These are phyloP conservation scores for Cucurbita argyrosperma DNA, from an alignment of 306 rosid genomes.

Conservation along the genomic window DNA sequence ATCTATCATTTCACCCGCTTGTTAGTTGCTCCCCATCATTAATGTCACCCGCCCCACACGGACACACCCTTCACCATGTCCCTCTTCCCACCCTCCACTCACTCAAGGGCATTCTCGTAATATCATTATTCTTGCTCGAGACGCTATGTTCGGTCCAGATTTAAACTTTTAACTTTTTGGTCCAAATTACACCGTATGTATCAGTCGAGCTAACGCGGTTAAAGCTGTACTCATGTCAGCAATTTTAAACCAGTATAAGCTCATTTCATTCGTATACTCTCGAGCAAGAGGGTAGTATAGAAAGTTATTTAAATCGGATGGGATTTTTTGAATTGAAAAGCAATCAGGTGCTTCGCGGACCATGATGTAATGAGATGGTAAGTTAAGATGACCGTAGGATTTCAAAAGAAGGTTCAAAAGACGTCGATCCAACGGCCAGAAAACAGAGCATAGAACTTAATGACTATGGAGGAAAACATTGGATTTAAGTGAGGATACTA, in stretches of 20 bases:
- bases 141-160: no score
- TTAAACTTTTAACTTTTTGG: no score
- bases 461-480: not conserved
- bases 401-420: not conserved
- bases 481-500: not conserved
- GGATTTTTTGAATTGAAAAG: not conserved
- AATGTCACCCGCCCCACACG: not conserved
- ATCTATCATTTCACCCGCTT: not conserved
- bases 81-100: not conserved
- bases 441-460: not conserved
- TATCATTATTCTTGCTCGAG: not conserved
- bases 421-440: not conserved
- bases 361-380: not conserved
- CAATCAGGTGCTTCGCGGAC: not conserved
- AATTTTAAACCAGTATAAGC: no score
- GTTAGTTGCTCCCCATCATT: not conserved
- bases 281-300: no score
- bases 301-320: not conserved
- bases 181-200: no score
- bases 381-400: not conserved
- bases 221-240: no score
- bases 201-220: no score
- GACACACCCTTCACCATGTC: not conserved
- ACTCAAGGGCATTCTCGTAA: not conserved
- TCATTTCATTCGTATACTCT: no score